Evolutionary conservation across 106 monocot species (phyloP).

Genomic region (Dioscorea zingiberensis): DNA sequence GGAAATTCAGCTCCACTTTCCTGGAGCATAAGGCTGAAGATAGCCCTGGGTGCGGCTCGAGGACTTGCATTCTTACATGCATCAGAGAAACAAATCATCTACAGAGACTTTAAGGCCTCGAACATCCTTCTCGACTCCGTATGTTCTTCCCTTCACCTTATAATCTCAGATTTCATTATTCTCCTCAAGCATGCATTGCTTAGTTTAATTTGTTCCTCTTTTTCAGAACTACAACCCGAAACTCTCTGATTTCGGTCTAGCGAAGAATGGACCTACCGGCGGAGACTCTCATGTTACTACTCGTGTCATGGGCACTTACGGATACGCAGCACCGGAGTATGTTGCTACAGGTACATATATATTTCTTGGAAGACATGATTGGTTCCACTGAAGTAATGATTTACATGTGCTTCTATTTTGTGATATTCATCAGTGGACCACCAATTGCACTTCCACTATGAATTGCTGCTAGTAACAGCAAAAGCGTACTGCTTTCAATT

Average conservation of each 20-base stretch:
- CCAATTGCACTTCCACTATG: too few relatives aligned
- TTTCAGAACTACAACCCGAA: slow-evolving; percentile 52
- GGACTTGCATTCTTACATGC: slow-evolving; percentile 62
- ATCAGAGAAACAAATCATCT: slow-evolving; percentile 47
- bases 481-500: too few relatives aligned
- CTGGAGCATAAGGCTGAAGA: slow-evolving; percentile 64
- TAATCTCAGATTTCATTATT: too few relatives aligned
- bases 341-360: slow-evolving; percentile 44
- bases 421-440: too few relatives aligned
- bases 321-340: slow-evolving; percentile 83
- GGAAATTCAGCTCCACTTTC: slow-evolving; percentile 45
- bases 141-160: neutral
- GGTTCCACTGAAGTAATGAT: neutral
- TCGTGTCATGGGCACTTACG: slow-evolving; percentile 61
- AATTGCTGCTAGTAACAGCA: too few relatives aligned
- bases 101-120: slow-evolving; percentile 73
- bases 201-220: neutral
- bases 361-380: neutral
- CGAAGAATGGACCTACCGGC: slow-evolving; percentile 53
- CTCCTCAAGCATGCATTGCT: too few relatives aligned
- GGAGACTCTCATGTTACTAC: slow-evolving; percentile 59
- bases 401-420: too few relatives aligned
- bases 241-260: slow-evolving; percentile 76
- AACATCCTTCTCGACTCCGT: slow-evolving; percentile 73
- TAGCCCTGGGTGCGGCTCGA: slow-evolving; percentile 44